Evolutionary conservation across 192 early-diverging fungal genomes (phyloP), one percentile per base, ranked within the genome.

Genomic region (Coemansia sp.): DNA sequence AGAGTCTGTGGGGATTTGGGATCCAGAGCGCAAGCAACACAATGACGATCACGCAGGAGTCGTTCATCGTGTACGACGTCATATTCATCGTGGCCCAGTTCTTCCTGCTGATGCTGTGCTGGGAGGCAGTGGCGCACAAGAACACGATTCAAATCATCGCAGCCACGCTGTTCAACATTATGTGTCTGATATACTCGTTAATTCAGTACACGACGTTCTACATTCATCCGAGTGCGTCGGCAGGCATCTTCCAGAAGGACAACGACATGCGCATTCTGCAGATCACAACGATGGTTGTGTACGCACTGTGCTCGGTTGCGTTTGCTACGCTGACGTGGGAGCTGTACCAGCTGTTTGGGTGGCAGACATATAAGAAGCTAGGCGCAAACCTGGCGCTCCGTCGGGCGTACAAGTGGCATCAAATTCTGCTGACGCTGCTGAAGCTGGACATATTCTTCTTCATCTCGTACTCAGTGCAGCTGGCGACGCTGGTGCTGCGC

Each of bases 81-180:
- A 85, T 97, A 40, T 97, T 95, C 70, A 93, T 94, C 26, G 81
- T 93, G 5, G 91, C 93, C 9, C 93, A 95, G 72, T 48, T 97
- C 21, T 97, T 95, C 71, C 88, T 90, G 59, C 83, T 94, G 36
- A 86, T 88, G 43, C 82, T 97, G 56, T 87, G 89, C 74, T 88
- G 89, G 77, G 95, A 97, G 83, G 95, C 95, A 86, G 89, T 97
- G 54, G 91, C 87, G 64, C 88, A 94, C 80, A 87, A 95, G 74
- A 98, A 98, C 82, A 93, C 94, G 21, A 95, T 98, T 66, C 94
- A 98, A 69, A 89, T 95, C 49, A 88, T 93, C 54, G 86, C 87
- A 0, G 83, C 86, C 6, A 87, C 86, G 13, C 65, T 86, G 42
- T 88, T 88, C 58, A 88, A 88, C 55, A 65, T 83, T 37, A 73